A percentile compares a stretch with the other conserved stretches of the same genome.
Conservation (phyloP, 257 asterid genomes). For the Craterostigma plantagineum region DNA sequence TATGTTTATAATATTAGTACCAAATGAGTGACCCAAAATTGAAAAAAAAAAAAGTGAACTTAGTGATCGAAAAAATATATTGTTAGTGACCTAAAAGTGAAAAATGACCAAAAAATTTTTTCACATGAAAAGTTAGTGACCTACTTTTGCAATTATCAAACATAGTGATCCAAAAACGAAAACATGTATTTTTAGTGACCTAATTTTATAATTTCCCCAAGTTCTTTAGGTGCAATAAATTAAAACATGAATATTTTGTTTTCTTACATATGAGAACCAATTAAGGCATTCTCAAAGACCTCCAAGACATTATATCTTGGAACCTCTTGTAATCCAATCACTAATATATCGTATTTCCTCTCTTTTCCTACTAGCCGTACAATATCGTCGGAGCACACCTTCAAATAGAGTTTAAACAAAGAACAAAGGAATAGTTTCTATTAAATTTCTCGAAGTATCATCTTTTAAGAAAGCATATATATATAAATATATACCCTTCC, state of each 20-base stretch:
- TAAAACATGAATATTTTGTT: background rate
- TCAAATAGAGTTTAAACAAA: conserved; percentile 3
- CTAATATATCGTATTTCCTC: conserved; percentile 36
- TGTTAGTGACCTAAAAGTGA: no score
- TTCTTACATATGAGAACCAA: conserved; percentile 33
- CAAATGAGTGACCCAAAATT: no score
- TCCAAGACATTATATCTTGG: conserved; percentile 24
- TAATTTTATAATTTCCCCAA: no score
- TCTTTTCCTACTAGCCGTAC: conserved; percentile 28
- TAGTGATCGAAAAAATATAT: no score
- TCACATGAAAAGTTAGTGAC: no score
- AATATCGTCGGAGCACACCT: conserved; percentile 37
- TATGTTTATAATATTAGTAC: no score
- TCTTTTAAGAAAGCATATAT: background rate
- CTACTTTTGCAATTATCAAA: no score
- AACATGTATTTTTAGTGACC: no score
- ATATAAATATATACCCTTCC: conserved; percentile 40
- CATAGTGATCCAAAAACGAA: no score
- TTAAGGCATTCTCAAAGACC: conserved; percentile 24
- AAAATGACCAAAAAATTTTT: no score
- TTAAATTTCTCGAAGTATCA: background rate
- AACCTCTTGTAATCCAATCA: conserved; percentile 61
- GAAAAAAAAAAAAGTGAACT: no score
- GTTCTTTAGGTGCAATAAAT: background rate
- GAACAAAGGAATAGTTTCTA: background rate